Conservation (phyloP, 257 asterid genomes). For the Parsonsia alboflavescens region DNA sequence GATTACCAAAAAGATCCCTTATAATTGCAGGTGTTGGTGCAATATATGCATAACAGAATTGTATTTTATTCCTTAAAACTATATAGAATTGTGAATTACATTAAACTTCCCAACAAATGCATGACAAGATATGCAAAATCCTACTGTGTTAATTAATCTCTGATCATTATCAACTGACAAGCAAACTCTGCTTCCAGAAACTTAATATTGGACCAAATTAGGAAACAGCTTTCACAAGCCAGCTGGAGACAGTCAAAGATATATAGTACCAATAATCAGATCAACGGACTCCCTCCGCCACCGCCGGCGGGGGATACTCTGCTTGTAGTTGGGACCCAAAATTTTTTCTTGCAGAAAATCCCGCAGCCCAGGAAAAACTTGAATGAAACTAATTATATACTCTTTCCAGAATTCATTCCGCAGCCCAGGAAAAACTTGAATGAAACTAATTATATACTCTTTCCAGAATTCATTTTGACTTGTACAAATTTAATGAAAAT, state of each 20-base stretch:
- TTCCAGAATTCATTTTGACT: too few species aligned
- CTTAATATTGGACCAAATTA: not conserved
- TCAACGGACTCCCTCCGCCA: not conserved
- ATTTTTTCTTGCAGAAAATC: not conserved
- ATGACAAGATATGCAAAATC: conserved; percentile 4
- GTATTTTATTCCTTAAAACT: not conserved
- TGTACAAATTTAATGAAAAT: too few species aligned
- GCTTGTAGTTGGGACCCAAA: not conserved
- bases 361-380: too few species aligned
- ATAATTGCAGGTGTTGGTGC: not conserved
- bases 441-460: too few species aligned
- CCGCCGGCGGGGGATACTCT: conserved; percentile 2
- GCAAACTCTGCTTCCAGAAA: not conserved
- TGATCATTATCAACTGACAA: not conserved
- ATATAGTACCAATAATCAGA: not conserved
- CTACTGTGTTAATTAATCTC: not conserved
- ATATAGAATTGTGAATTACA: not conserved
- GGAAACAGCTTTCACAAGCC: not conserved
- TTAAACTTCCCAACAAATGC: not conserved
- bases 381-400: too few species aligned
- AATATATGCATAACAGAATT: not conserved
- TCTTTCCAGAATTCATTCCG: too few species aligned
- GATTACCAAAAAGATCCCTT: conserved; percentile 1
- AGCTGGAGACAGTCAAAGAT: conserved; percentile 1
- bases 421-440: not conserved